Evolutionary conservation across 441 rosid genomes (phyloP), one percentile per base, ranked within the genome.

Genomic region (Populus tomentosa): DNA sequence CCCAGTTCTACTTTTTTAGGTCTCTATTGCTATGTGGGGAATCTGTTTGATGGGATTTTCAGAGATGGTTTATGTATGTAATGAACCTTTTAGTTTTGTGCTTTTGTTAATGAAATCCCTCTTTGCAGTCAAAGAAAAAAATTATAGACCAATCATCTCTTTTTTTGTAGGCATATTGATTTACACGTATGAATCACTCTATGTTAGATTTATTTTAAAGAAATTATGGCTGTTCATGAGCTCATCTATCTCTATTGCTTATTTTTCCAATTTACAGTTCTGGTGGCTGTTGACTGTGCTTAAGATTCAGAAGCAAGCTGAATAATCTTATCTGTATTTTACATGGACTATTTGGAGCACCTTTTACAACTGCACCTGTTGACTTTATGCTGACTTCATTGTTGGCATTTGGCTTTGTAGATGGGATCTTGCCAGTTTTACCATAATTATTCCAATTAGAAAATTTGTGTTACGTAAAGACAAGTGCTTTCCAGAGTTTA

Each of bases 341-440:
- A 67, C 5, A 20, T 7, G 38, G 28, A 10, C 28, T 21, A 10
- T 61, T 21, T 21, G 28, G 65, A 10, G 6, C 6, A 4, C 65
- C 28, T 61, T 21, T 21, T 26, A 61, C 65, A 21, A 21, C 65
- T 61, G 5, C 26, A 61, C 28, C 6, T 61, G 28, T 61, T 61
- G n/a, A n/a, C n/a, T n/a, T n/a, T n/a, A n/a, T n/a, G n/a, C 10
- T 61, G 28, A 32, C 72, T 66, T 73, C 36, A 67, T 46, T 50
- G 23, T 2, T n/a, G 71, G 46, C 28, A 53, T 46, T n/a, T 75
- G 50, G 30, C 36, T 72, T 68, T 24, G 46, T n/a, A 59, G 36
- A 36, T 61, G 68, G 63, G 65, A 33, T 61, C 77, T 70, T 56
- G 71, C 67, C 40, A n/a, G 74, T 75, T 70, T 35, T 28, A 46